Evolutionary conservation across 2,329 filamentous ascomycete genomes (phyloP), one percentile per base, ranked within the genome.

Genomic region (Penicillium polonicum): DNA sequence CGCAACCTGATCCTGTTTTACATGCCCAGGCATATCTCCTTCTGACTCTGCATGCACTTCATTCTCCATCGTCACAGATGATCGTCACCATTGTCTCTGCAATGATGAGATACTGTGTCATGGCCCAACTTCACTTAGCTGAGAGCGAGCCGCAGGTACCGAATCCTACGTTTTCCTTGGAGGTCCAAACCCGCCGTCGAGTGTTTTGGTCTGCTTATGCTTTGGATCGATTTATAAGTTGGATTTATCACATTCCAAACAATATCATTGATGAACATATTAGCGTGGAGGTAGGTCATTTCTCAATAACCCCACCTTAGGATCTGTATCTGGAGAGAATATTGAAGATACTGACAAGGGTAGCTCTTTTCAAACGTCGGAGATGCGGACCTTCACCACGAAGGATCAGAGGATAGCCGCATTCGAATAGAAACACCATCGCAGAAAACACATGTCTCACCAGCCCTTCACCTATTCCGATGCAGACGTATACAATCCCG

Each of bases 151-250:
- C 57, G 4, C 42, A 35, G 36, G 52, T 48, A 0, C 33, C n/a
- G 3, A 57, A 60, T 31, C 46, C 53, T 2, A 38, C 41, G 3
- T 60, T 59, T 13, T 57, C 57, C 1, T 41, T 57, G 4, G 41
- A 60, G n/a, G 33, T 61, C 23, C 61, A 63, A 36, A 60, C 60
- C 5, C 61, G 61, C 17, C 61, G 61, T 13, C 52, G 61, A 36
- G 61, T 61, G 2, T 63, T 63, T 38, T 63, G 61, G 61, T 63
- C 61, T 13, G 59, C 59, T 10, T 63, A 63, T 46, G 54, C 61
- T 7, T 52, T 63, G 23, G 61, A 63, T 59, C 54, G 59, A 36
- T 48, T 63, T 17, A 50, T 60, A 23, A 61, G 61, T 39, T 61
- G 61, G 59, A 61, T 63, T 35, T 63, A 60, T 25, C 54, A 60